Evolutionary conservation across 2,329 filamentous ascomycete species (phyloP), one percentile per base, ranked within the genome.

Genomic region (Pseudogymnoascus destructans): DNA sequence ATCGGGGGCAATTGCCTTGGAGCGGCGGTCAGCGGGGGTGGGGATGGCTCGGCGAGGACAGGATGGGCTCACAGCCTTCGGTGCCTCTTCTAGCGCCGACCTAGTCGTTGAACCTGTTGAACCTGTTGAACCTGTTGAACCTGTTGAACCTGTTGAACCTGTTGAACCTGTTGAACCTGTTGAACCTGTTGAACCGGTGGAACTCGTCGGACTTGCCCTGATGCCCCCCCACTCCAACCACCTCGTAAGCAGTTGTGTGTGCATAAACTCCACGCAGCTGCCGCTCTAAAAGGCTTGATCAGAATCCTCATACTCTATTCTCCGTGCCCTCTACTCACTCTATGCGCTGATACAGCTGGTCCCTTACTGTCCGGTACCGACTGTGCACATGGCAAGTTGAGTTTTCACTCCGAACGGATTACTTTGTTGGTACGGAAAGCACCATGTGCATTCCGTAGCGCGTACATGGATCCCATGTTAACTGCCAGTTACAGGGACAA

Each of bases 71-170:
- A 46, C 19, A 46, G 13, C 21, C 40, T 46, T 46, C 40, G 21
- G 40, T 46, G 40, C 40, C 40, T 46, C 40, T 46, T 46, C 40
- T 46, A 46, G 40, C 40, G 40, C 40, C 40, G 19, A 46, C 40
- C 21, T 46, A 46, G 21, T 15, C 40, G 13, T 46, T 25, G 40
- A 2, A 25, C 40, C 25, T 25, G 40, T 25, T 46, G 40, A 42
- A n/a, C n/a, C n/a, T n/a, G n/a, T n/a, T n/a, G n/a, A 46, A 27
- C 25, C 8, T 8, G 25, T 27, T 27, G 7, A 30, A 30, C 40
- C 25, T 25, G 40, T 25, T 46, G 40, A 42, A n/a, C n/a, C n/a
- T n/a, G n/a, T n/a, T n/a, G n/a, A 46, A 27, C 25, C 8, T 8
- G 13, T 46, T 25, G 40, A 2, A 25, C 40, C 25, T 25, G 40